These are phyloP conservation scores for Metschnikowia anglica DNA, from an alignment of 805 yeast species.

Conservation along the genomic window DNA sequence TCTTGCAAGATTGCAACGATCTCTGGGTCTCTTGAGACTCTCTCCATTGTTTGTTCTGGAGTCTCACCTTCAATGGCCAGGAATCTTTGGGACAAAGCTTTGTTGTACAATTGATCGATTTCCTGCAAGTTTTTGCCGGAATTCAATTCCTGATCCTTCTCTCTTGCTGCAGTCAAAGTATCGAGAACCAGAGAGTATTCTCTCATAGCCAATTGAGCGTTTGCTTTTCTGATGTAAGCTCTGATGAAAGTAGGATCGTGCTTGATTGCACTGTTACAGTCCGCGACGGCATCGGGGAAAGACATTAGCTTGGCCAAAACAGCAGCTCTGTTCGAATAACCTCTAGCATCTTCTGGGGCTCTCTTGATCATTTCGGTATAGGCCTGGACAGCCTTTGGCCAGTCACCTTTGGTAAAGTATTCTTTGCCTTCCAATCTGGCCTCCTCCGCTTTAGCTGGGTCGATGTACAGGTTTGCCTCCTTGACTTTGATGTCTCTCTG, in stretches of 20 bases:
- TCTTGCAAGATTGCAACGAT: constrained; percentile 84
- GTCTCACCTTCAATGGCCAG: constrained; percentile 84
- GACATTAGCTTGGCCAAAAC: constrained; percentile 92
- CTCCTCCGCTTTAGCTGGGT: constrained; percentile 91
- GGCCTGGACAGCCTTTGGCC: constrained; percentile 95
- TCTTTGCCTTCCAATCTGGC: constrained; percentile 94
- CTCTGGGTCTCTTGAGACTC: constrained; percentile 93
- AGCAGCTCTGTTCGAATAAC: constrained; percentile 97
- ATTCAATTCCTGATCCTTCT: constrained; percentile 63
- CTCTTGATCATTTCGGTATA: constrained; percentile 95
- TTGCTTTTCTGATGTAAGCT: constrained; percentile 96
- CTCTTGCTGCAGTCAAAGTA: constrained; percentile 76
- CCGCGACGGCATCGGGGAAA: constrained; percentile 94
- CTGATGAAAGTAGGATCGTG: constrained; percentile 87
- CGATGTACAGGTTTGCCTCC: constrained; percentile 76
- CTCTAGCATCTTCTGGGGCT: constrained; percentile 95
- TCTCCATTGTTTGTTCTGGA: constrained; percentile 88
- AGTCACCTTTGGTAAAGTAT: constrained; percentile 82
- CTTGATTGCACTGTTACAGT: constrained; percentile 85
- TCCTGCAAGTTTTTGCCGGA: constrained; percentile 60
- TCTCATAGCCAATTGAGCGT: constrained; percentile 85
- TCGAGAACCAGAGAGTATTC: constrained; percentile 81
- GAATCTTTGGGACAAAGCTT: constrained; percentile 79
- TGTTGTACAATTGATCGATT: constrained; percentile 76
- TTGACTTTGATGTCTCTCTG: constrained; percentile 81